Base-by-base conservation (phyloP, 176 grass and related monocot genomes). In the Triticum dicoccoides region DNA sequence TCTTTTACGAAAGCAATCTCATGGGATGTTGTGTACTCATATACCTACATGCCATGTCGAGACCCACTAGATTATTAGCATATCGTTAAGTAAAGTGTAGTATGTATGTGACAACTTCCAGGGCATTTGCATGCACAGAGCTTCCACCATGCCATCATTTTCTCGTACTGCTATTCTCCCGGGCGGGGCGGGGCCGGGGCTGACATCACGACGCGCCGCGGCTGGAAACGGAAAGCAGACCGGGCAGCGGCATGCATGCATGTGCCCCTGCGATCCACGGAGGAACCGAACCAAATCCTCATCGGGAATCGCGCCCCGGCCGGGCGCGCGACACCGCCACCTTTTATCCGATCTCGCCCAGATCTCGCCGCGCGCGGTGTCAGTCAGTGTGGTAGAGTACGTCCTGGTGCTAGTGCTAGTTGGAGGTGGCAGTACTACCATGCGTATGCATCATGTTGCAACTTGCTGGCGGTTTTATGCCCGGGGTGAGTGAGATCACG, bases 211-310 rank as follows among this genome's bases (percentile, higher is more conserved):
- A 34, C 71, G 33, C 20, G 35, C 35, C 35, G 66, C 32, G 66
- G 41, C 56, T 72, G 74, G 35, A 56, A 85, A 52, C 10, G 21
- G 21, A 34, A 78, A 35, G 37, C 17, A 44, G 10, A 27, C 9
- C 33, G 12, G 45, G 45, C 45, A 47, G 10, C 42, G 41, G 42
- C 42, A 45, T 45, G 23, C 76, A 21, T 24, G 84, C 89, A 87
- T 87, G 85, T 87, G 89, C 56, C 68, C 63, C 61, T 38, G 81
- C 67, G 83, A 84, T 91, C 89, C 30, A 69, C 25, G 6, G 34
- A 11, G 33, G 75, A 54, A 80, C 69, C 77, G 83, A 91, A 76
- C 73, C 73, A 76, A 75, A 91, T 91, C 89, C 49, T 61, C 76
- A 76, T 84, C 47, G 89, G 68, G 0, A 68, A 6, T 5, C 34